These are phyloP conservation scores for Pelargonium cotyledonis DNA, from an alignment of 441 rosid genomes.

Conservation along the genomic window DNA sequence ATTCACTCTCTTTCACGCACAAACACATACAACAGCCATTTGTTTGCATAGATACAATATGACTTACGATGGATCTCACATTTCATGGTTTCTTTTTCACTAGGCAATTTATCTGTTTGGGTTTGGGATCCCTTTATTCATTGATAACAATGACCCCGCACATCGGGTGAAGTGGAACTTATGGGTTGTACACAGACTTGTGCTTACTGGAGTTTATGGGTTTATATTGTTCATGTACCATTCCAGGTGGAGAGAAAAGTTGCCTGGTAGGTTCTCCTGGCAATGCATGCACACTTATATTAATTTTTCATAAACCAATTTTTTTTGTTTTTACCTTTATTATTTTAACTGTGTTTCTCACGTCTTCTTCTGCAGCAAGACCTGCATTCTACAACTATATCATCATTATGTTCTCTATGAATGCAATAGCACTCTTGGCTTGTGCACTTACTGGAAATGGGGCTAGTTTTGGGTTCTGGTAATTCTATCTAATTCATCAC, in stretches of 20 bases:
- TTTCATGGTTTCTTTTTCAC: neutral
- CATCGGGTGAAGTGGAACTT: conserved; percentile 63
- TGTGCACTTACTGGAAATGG: conserved; percentile 57
- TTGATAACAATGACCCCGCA: conserved; percentile 40
- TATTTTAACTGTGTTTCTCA: conserved; percentile 13
- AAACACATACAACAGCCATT: neutral
- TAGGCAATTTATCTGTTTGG: conserved; percentile 72
- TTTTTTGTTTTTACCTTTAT: too few relatives aligned
- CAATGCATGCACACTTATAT: too few relatives aligned
- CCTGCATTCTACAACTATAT: conserved; percentile 82
- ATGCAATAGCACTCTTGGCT: conserved; percentile 55
- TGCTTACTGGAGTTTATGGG: conserved; percentile 75
- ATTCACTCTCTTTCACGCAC: neutral
- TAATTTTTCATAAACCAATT: too few relatives aligned
- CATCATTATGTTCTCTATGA: conserved; percentile 47
- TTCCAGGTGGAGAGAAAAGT: conserved; percentile 73
- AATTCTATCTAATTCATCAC: conserved; percentile 15
- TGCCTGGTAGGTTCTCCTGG: conserved; percentile 55
- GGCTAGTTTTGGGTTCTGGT: conserved; percentile 74
- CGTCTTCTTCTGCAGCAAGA: conserved; percentile 49
- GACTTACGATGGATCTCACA: conserved; percentile 28
- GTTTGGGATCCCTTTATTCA: conserved; percentile 72
- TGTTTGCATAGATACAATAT: conserved; percentile 37
- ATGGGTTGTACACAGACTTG: conserved; percentile 76
- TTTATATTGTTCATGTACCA: conserved; percentile 62